phyloP scores from a whole-genome alignment of 495 filamentous ascomycete species.

The Podospora didyma region DNA sequence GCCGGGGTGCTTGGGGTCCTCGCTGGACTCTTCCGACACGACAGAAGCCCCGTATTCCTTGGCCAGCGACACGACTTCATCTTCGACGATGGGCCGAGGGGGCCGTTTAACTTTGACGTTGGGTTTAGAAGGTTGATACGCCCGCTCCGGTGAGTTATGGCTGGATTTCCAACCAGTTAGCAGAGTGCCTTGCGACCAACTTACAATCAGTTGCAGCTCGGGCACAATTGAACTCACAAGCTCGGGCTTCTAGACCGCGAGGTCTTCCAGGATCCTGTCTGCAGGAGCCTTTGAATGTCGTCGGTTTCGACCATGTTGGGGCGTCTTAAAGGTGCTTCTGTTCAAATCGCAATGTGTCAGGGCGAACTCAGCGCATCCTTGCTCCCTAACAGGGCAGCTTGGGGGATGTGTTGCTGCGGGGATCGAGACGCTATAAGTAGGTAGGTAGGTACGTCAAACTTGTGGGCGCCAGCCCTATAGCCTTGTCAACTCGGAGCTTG shows the following conservation, averaged over 20 bases:
- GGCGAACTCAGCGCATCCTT: conserved; percentile 4
- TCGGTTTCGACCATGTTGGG: conserved; percentile 34
- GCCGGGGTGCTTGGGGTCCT: conserved; percentile 39
- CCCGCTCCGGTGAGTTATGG: conserved; percentile 5
- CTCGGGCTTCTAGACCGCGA: conserved; percentile 38
- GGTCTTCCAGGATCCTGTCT: conserved; percentile 39
- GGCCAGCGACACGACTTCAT: conserved; percentile 41
- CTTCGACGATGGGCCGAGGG: conserved; percentile 43
- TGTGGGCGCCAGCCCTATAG: not conserved
- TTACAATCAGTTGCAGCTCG: not conserved
- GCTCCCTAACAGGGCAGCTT: not conserved
- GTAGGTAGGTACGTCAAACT: no score
- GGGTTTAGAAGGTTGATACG: conserved; percentile 10
- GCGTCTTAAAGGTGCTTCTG: not conserved
- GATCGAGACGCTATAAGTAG: no score
- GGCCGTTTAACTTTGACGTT: conserved; percentile 21
- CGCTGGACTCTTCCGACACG: conserved; percentile 23
- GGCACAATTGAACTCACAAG: not conserved
- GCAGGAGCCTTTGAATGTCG: conserved; percentile 33
- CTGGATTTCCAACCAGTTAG: not conserved
- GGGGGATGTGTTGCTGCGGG: not conserved
- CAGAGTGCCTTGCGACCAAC: not conserved
- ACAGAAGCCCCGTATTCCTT: conserved; percentile 35
- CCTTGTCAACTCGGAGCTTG: not conserved
- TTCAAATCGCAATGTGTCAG: conserved; percentile 7